Percentiles rank a stretch among this genome's conserved stretches.
Conservation (phyloP, 192 early-diverging fungal species). For the Mortierella antarctica region DNA sequence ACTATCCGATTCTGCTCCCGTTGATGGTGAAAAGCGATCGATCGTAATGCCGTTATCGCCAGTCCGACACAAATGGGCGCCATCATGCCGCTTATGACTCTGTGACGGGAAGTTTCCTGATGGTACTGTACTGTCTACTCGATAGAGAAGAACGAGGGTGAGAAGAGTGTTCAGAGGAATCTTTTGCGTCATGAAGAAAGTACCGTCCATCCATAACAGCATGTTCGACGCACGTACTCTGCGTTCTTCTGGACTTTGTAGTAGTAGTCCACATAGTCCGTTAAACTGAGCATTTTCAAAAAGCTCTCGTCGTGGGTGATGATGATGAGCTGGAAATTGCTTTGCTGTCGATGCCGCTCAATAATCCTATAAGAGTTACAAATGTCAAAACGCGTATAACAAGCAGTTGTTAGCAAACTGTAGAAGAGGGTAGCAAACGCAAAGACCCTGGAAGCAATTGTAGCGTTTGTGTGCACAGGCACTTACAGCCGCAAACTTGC, state of each 20-base stretch:
- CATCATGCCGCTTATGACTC: neutral
- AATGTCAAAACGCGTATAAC: neutral
- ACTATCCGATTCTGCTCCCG: no score
- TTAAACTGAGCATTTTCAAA: conserved; percentile 81
- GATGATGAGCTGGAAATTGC: conserved; percentile 96
- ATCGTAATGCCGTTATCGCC: no score
- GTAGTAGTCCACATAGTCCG: conserved; percentile 88
- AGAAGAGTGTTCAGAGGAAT: neutral
- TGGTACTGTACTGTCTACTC: conserved; percentile 29
- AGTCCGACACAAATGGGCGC: no score
- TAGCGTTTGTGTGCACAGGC: neutral
- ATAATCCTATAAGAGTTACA: conserved; percentile 73
- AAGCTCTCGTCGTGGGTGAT: conserved; percentile 99
- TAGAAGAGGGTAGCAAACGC: neutral
- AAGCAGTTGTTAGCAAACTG: neutral
- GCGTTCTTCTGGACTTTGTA: conserved; percentile 89
- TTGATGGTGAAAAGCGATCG: no score
- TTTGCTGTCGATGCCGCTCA: conserved; percentile 76
- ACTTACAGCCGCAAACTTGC: conserved; percentile 76
- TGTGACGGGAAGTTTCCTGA: conserved; percentile 10
- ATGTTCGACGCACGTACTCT: conserved; percentile 51
- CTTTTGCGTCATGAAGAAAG: neutral
- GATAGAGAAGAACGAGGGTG: neutral
- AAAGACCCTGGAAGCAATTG: neutral
- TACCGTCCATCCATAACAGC: neutral